Evolutionary conservation across 768 basidiomycete species (phyloP).

Genomic region (Boletus coccyginus): DNA sequence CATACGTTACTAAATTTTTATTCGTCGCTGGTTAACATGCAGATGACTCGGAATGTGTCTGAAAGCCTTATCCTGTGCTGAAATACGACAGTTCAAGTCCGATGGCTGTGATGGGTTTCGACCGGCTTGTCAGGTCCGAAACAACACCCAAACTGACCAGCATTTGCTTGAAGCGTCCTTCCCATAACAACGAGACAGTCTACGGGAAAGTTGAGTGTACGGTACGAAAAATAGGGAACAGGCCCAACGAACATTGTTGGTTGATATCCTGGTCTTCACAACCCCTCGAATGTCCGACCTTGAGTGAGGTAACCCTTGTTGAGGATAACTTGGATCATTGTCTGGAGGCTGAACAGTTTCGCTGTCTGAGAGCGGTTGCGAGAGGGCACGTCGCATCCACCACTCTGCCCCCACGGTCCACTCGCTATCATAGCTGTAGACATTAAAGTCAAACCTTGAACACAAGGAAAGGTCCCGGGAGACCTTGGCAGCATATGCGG

Average conservation of each 20-base stretch:
- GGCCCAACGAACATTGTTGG: slow-evolving; percentile 67
- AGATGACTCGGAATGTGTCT: not conserved
- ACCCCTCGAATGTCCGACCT: slow-evolving; percentile 64
- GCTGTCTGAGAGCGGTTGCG: slow-evolving; percentile 22
- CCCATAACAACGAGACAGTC: slow-evolving; percentile 93
- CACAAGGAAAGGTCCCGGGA: slow-evolving; percentile 83
- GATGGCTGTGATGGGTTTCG: slow-evolving; percentile 84
- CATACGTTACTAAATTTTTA: slow-evolving; percentile 18
- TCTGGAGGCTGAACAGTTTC: slow-evolving; percentile 1
- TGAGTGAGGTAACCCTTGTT: slow-evolving; percentile 6
- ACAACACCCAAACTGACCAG: slow-evolving; percentile 87
- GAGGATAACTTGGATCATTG: slow-evolving; percentile 7
- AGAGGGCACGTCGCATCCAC: slow-evolving; percentile 74
- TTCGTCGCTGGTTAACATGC: slow-evolving; percentile 4
- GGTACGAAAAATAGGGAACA: not conserved
- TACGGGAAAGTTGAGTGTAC: slow-evolving; percentile 28
- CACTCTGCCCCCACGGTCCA: slow-evolving; percentile 95
- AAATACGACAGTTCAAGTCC: slow-evolving; percentile 96
- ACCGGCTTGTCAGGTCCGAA: slow-evolving; percentile 82
- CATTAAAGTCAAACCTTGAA: slow-evolving; percentile 92
- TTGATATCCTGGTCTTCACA: slow-evolving; percentile 86
- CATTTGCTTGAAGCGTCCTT: slow-evolving; percentile 87
- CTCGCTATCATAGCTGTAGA: slow-evolving; percentile 96
- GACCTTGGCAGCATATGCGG: slow-evolving; percentile 87
- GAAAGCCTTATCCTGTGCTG: slow-evolving; percentile 47